phyloP scores from a whole-genome alignment of 1,139 yeast species.

The Sugiyamaella paludigena region DNA sequence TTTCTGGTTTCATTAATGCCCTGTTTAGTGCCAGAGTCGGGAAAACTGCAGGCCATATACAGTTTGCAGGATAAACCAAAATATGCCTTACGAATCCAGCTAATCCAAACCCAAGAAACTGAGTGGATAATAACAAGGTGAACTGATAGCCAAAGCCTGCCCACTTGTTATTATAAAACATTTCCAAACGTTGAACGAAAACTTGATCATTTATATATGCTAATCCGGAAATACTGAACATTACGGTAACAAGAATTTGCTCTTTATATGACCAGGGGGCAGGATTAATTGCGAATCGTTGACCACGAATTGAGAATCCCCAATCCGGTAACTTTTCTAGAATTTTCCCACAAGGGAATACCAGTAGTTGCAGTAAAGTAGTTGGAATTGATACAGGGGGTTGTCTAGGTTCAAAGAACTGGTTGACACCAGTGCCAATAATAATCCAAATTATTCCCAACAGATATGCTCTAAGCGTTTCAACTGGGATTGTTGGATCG shows the following conservation, averaged over 20 bases:
- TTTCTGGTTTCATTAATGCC: constrained; percentile 48
- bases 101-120: constrained; percentile 60
- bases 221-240: constrained; percentile 43
- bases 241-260: constrained; percentile 58
- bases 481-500: constrained; percentile 43
- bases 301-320: constrained; percentile 44
- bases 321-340: constrained; percentile 49
- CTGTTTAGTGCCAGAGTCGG: constrained; percentile 58
- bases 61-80: constrained; percentile 55
- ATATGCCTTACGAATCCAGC: constrained; percentile 60
- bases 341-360: constrained; percentile 50
- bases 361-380: constrained; percentile 54
- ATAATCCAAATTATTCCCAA: constrained; percentile 58
- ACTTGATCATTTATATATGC: constrained; percentile 48
- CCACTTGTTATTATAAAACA: constrained; percentile 46
- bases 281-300: constrained; percentile 47
- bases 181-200: constrained; percentile 43
- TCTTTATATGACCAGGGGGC: constrained; percentile 69
- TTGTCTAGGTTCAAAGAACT: constrained; percentile 55
- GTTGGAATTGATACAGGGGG: constrained; percentile 49
- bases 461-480: constrained; percentile 49
- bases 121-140: constrained; percentile 51
- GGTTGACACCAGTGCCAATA: constrained; percentile 55
- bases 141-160: constrained; percentile 52
- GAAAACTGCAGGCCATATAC: constrained; percentile 57